A percentile compares a stretch with the other conserved stretches of the same genome.
phyloP scores from a whole-genome alignment of 2,329 filamentous ascomycete species.

The Sordariomycetes sp. region DNA sequence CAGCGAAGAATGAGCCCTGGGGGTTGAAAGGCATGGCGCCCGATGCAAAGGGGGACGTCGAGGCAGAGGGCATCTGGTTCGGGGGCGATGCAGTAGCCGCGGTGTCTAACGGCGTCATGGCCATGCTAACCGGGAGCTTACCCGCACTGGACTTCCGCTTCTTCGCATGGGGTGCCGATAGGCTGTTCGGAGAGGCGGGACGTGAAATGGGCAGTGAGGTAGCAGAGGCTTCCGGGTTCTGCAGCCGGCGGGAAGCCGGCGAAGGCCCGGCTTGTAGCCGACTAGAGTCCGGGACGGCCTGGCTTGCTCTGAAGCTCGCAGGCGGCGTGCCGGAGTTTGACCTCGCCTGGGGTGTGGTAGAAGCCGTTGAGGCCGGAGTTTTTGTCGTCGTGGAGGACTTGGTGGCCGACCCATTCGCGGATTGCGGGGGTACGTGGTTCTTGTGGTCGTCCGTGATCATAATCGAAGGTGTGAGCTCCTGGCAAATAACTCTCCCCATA shows the following conservation, averaged over 20 bases:
- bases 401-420: conserved; percentile 7
- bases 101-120: conserved; percentile 75
- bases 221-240: conserved; percentile 12
- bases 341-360: not conserved
- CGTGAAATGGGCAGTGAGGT: conserved; percentile 44
- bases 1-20: conserved; percentile 32
- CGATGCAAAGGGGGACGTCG: conserved; percentile 44
- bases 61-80: conserved; percentile 17
- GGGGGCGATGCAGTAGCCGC: conserved; percentile 26
- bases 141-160: conserved; percentile 70
- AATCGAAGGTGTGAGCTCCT: conserved; percentile 77
- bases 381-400: conserved; percentile 21
- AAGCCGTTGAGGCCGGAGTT: not conserved
- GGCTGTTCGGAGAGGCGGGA: conserved; percentile 59
- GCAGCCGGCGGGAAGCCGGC: conserved; percentile 15
- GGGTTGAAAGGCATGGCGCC: conserved; percentile 31
- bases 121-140: conserved; percentile 61
- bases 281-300: not conserved
- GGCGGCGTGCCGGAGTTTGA: not conserved
- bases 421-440: conserved; percentile 41
- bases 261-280: conserved; percentile 6
- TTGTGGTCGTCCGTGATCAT: conserved; percentile 99
- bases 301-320: not conserved
- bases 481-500: conserved; percentile 64
- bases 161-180: conserved; percentile 59